phyloP scores from a whole-genome alignment of 768 basidiomycete species.

The Floccularia luteovirens region DNA sequence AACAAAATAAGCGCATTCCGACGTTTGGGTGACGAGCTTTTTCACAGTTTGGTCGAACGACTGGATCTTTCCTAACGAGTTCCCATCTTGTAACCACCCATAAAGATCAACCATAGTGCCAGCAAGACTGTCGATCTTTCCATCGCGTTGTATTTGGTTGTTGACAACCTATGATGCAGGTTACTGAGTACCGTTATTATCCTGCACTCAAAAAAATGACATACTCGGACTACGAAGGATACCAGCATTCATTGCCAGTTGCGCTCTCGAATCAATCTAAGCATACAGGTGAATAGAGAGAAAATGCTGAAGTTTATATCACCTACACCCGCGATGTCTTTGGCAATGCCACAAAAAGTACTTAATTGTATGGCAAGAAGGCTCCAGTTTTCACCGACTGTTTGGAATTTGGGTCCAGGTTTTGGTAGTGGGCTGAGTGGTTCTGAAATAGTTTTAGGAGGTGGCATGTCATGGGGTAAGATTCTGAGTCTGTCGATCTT shows the following conservation, averaged over 20 bases:
- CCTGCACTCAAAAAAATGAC: no score
- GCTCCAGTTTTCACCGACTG: not conserved
- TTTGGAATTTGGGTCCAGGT: not conserved
- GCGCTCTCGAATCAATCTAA: not conserved
- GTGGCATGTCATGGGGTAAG: no score
- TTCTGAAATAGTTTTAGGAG: no score
- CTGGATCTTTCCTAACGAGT: constrained; percentile 3
- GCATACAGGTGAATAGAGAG: not conserved
- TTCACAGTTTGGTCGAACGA: constrained; percentile 4
- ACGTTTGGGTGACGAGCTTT: constrained; percentile 2
- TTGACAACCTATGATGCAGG: constrained; percentile 1
- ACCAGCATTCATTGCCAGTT: not conserved
- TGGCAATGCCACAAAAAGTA: not conserved
- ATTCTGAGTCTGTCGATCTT: not conserved
- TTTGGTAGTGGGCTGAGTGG: no score
- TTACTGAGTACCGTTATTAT: no score
- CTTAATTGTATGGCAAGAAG: not conserved
- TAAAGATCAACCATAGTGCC: constrained; percentile 4
- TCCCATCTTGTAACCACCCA: constrained; percentile 1
- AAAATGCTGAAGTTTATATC: not conserved
- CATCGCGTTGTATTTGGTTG: constrained; percentile 4
- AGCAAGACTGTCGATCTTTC: constrained; percentile 1
- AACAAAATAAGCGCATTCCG: constrained; percentile 6
- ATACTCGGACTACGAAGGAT: not conserved
- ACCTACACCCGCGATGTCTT: constrained; percentile 1